Evolutionary conservation across 768 basidiomycete species (phyloP).

Genomic region (Pisolithus sp.): DNA sequence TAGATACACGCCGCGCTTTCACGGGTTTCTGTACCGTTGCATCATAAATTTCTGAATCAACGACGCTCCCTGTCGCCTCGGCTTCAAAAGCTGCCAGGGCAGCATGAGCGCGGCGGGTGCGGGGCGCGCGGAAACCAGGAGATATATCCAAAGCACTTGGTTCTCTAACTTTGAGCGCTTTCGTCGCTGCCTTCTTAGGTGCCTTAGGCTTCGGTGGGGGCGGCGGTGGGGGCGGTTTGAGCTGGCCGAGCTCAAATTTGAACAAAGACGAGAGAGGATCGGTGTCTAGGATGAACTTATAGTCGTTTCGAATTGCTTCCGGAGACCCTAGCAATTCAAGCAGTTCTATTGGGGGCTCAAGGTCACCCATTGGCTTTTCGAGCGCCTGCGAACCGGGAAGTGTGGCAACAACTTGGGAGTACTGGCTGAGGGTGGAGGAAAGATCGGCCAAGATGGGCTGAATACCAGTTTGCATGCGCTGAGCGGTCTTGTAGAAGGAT

Average conservation of each 20-base stretch:
- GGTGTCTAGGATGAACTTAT: constrained; percentile 48
- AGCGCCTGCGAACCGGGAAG: neutral
- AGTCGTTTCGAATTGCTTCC: constrained; percentile 46
- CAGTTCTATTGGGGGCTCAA: constrained; percentile 61
- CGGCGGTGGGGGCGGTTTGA: constrained; percentile 56
- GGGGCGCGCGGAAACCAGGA: constrained; percentile 43
- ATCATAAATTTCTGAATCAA: constrained; percentile 5
- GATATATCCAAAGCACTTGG: constrained; percentile 31
- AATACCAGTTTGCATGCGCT: constrained; percentile 46
- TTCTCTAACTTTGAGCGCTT: constrained; percentile 13
- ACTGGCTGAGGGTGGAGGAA: constrained; percentile 10
- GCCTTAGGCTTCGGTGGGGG: constrained; percentile 41
- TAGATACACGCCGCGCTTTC: constrained; percentile 14
- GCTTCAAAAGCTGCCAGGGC: constrained; percentile 39
- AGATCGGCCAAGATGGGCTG: constrained; percentile 31
- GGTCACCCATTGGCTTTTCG: constrained; percentile 47
- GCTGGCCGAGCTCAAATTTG: constrained; percentile 54
- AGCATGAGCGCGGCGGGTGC: constrained; percentile 41
- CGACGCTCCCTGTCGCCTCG: constrained; percentile 23
- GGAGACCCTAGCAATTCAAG: constrained; percentile 51
- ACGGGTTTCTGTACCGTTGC: constrained; percentile 22
- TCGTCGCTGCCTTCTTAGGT: constrained; percentile 33
- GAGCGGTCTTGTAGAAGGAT: constrained; percentile 61
- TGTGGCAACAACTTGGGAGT: constrained; percentile 5
- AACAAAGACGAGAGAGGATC: constrained; percentile 65